These are phyloP conservation scores for Corynascus novoguineensis DNA, from an alignment of 495 filamentous ascomycete genomes.

Conservation along the genomic window DNA sequence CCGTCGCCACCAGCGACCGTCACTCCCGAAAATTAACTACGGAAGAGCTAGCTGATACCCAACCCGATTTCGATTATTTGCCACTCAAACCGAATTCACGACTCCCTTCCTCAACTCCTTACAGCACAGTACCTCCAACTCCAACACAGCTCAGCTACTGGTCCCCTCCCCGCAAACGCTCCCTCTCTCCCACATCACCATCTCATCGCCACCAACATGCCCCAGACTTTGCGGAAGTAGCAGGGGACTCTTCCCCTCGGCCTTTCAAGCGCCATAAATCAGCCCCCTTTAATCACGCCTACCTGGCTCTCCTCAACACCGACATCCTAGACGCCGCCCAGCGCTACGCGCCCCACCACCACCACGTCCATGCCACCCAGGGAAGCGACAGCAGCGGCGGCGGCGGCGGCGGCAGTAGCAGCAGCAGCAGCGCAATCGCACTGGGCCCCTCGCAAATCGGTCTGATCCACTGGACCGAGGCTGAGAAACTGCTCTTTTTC, in stretches of 20 bases:
- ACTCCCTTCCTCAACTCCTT: not conserved
- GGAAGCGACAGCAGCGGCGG: too few species aligned
- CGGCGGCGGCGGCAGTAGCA: too few species aligned
- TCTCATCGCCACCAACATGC: not conserved
- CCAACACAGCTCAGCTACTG: constrained; percentile 3
- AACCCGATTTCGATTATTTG: not conserved
- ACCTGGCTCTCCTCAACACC: constrained; percentile 55
- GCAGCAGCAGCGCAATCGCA: constrained; percentile 4
- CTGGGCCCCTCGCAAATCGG: constrained; percentile 55
- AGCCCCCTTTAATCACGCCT: constrained; percentile 46
- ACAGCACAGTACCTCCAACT: constrained; percentile 13
- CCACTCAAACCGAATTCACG: not conserved
- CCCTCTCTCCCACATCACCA: constrained; percentile 1
- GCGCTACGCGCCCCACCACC: constrained; percentile 11
- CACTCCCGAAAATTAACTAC: not conserved
- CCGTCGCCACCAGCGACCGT: not conserved
- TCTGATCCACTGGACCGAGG: constrained; percentile 57
- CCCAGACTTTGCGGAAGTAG: not conserved
- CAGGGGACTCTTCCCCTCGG: not conserved
- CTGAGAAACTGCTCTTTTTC: constrained; percentile 70
- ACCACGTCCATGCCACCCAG: too few species aligned
- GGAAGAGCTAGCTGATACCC: not conserved
- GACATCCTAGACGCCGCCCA: constrained; percentile 43
- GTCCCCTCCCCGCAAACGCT: constrained; percentile 13
- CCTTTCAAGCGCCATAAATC: constrained; percentile 31